Evolutionary conservation across 1,284 basidiomycete genomes (phyloP), one percentile per base, ranked within the genome.

Genomic region (Cryptococcus sp.): DNA sequence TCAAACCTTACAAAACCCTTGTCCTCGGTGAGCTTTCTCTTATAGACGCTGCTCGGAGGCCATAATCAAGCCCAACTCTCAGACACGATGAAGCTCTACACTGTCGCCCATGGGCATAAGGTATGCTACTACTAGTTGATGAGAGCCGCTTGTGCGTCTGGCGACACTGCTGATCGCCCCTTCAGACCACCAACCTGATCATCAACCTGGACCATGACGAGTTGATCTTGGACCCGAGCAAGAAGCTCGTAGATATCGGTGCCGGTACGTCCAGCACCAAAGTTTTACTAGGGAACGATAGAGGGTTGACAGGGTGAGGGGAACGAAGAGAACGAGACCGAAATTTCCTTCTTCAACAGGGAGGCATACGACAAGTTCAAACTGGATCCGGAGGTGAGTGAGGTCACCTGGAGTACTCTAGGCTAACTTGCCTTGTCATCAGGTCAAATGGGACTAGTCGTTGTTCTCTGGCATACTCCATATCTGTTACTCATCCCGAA

Each of bases 71-170:
- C 40, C 20, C 4, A 42, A 2, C 12, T 48, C 24, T 11, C 55
- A 89, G 93, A 97, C 77, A 96, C 93, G 11, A 66, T 98, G 59
- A 98, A 98, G 72, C 78, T 96, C 15, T 98, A 98, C 75, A 91
- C 91, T 0, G 86, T 87, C 67, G 95, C 95, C 1, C 95, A 98
- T 71, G 92, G 93, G 11, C 82, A 92, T 56, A 98, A 98, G 83
- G 91, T 87, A 50, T 39, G 68, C 46, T 23, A 16, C 11, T 8
- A 24, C 21, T 9, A 33, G 28, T 9, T 33, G 4, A 39, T 36
- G 7, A 6, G 20, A 7, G 11, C 28, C 18, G 44, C 12, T 21
- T n/a, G n/a, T n/a, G n/a, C 23, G 8, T 38, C 15, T 28, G 21
- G 6, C 45, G 9, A 23, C n/a, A 15, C 20, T 36, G 13, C 46